Base-by-base conservation (phyloP, 2,329 filamentous ascomycete species). In the Fusarium sp. region DNA sequence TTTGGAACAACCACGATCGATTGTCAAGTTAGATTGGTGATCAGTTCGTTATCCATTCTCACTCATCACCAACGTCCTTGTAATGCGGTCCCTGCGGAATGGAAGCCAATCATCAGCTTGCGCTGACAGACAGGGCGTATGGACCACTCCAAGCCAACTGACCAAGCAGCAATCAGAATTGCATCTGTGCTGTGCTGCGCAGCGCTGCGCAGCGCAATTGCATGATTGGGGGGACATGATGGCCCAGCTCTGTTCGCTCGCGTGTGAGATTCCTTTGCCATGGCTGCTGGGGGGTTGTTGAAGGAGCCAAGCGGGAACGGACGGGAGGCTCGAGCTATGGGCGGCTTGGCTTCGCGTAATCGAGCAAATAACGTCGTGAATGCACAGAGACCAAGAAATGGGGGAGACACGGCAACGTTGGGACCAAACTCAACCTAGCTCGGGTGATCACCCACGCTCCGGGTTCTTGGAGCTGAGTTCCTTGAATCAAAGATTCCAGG, bases 361-460 rank as follows among this genome's bases (percentile, higher is more conserved):
- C 62, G 31, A 54, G 31, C 71, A 62, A 74, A 74, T 74, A 62
- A 24, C 11, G n/a, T 62, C 24, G n/a, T 60, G 20, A 62, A 50
- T 14, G 27, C 20, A 50, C 27, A 52, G 20, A 8, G 18, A 8
- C 58, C 58, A 61, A 38, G 27, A 31, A 50, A 35, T 27, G 40
- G 27, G 37, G 45, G 31, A 63, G 40, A 63, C 42, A 52, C 20
- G 47, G 27, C 47, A 34, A 63, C 47, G 45, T 56, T 56, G 47
- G 45, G 24, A 22, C 59, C 34, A 63, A 29, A 64, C 57, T 50
- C 38, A 27, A 62, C 35, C 22, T 62, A 62, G 70, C 40, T 63
- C 70, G 52, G 38, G 65, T 62, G 56, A 69, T 70, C 73, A 70
- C 62, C 76, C 75, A 78, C 61, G 54, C 61, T 75, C 76, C 76